Percentiles rank a stretch among this genome's conserved stretches.
Conservation (phyloP, 2,329 filamentous ascomycete species). For the Orbilia oligospora region DNA sequence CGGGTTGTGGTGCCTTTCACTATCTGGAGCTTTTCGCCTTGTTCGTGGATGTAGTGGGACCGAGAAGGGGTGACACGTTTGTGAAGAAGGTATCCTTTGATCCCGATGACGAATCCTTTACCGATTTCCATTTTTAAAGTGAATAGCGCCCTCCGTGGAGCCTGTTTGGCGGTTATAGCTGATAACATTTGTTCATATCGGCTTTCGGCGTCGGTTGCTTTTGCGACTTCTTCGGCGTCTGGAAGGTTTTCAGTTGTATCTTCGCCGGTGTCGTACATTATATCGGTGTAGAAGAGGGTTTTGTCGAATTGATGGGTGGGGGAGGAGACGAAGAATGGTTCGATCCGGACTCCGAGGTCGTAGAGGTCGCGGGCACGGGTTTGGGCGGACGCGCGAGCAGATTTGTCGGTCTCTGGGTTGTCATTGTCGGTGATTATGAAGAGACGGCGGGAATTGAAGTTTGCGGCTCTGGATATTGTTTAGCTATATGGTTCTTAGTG, state of each 20-base stretch:
- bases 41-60: slow-evolving; percentile 88
- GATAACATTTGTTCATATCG: slow-evolving; percentile 73
- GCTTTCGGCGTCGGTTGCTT: slow-evolving; percentile 75
- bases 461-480: slow-evolving; percentile 74
- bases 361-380: slow-evolving; percentile 95
- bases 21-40: slow-evolving; percentile 87
- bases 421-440: slow-evolving; percentile 98
- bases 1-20: slow-evolving; percentile 80
- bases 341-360: slow-evolving; percentile 90
- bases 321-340: slow-evolving; percentile 88
- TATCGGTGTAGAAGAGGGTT: slow-evolving; percentile 93
- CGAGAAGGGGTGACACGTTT: slow-evolving; percentile 85
- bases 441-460: slow-evolving; percentile 91
- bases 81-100: slow-evolving; percentile 92
- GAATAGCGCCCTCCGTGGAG: slow-evolving; percentile 87
- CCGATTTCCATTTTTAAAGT: slow-evolving; percentile 90
- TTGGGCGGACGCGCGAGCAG: slow-evolving; percentile 80
- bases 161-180: slow-evolving; percentile 90
- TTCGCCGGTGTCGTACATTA: slow-evolving; percentile 79
- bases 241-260: slow-evolving; percentile 66
- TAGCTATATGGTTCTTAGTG: slow-evolving; percentile 8
- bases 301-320: slow-evolving; percentile 81
- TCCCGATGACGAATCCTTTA: slow-evolving; percentile 85
- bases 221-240: slow-evolving; percentile 66
- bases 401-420: slow-evolving; percentile 83